Evolutionary conservation across 2,329 filamentous ascomycete species (phyloP), one percentile per base, ranked within the genome.

Genomic region (Cytospora leucostoma): DNA sequence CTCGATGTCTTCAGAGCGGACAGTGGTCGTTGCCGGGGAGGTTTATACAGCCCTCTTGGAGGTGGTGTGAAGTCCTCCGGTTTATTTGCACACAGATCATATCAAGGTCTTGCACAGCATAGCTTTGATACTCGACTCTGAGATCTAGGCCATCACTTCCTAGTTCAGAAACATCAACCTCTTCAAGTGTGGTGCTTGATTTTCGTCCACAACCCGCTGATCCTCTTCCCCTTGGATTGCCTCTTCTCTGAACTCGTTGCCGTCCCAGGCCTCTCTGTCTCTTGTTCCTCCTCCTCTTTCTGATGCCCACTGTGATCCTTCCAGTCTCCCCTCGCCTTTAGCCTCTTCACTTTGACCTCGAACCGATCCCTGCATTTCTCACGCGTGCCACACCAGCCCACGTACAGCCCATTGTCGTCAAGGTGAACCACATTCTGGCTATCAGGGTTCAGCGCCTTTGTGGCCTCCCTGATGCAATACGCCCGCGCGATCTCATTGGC

Each of bases 311-410:
- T 44, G 37, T 53, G 49, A n/a, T 33, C 35, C 34, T 32, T 8
- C 60, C 61, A n/a, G 40, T 47, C 47, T 7, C 64, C 64, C 37
- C 34, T 59, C 12, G 64, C 64, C 47, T 40, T 38, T 32, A 65
- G 59, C 37, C 33, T 60, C 44, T 40, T 50, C 19, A 65, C 64
- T n/a, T 53, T 40, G 27, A 65, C 53, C 56, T 65, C 64, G 19
- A 65, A 65, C 53, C 61, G 59, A 19, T 65, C 61, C 37, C 64
- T 51, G 11, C 62, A 61, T n/a, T 56, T 56, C 21, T 56, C 61
- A 40, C 49, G 53, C 61, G 52, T 56, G 21, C 57, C 38, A 19
- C 64, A 65, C 6, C 56, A 47, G 47, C 64, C 64, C 32, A 62
- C 40, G 19, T 65, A 65, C n/a, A 65, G 37, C 17, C 64, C 61